phyloP scores from a whole-genome alignment of 1,139 yeast species.

The Geotrichum candidum region DNA sequence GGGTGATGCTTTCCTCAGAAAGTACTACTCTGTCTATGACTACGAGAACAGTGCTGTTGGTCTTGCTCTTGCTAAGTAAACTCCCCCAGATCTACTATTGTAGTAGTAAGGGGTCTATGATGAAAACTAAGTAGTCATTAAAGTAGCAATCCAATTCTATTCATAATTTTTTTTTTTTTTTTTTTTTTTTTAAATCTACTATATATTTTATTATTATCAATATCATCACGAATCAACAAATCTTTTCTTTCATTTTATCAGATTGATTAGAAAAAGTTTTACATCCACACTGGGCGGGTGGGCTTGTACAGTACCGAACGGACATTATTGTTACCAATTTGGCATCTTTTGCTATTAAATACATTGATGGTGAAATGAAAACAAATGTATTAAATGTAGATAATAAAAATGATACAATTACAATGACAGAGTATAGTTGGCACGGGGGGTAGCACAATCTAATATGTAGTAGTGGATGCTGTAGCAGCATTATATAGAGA shows the following conservation, averaged over 20 bases:
- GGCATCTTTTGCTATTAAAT: background rate
- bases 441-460: background rate
- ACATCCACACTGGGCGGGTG: no score
- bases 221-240: background rate
- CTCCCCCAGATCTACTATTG: background rate
- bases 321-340: no score
- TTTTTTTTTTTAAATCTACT: background rate
- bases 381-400: background rate
- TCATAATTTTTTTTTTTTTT: background rate
- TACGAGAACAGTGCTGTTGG: slow-evolving; percentile 88
- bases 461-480: background rate
- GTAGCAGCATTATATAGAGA: no score
- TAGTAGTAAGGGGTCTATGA: background rate
- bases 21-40: slow-evolving; percentile 89
- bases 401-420: background rate
- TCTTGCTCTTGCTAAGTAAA: slow-evolving; percentile 64
- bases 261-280: no score
- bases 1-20: slow-evolving; percentile 96
- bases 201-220: background rate
- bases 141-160: background rate
- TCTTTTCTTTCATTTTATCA: background rate
- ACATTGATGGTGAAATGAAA: background rate
- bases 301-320: no score
- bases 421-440: background rate
- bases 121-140: background rate